phyloP scores from a whole-genome alignment of 2,329 filamentous ascomycete species.

The Didymella pinodella region DNA sequence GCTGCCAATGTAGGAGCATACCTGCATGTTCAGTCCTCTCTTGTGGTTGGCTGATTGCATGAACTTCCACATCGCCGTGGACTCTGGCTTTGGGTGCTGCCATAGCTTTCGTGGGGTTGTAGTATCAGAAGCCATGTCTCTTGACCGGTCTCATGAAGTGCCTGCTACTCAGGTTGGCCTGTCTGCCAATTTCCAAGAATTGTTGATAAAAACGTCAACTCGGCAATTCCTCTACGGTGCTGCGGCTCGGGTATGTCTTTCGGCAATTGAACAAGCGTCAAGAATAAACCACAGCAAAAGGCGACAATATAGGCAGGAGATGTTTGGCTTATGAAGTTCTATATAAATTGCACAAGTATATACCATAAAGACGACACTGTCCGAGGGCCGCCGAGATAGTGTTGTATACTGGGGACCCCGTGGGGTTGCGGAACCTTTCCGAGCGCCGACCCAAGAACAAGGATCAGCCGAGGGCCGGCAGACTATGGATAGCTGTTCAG shows the following conservation, averaged over 20 bases:
- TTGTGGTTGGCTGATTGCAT: conserved; percentile 67
- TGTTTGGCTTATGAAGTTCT: background rate
- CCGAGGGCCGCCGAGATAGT: background rate
- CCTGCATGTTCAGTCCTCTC: conserved; percentile 65
- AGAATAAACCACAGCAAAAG: background rate
- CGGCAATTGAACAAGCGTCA: background rate
- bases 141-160: background rate
- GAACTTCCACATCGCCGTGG: conserved; percentile 57
- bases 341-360: background rate
- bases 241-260: conserved; percentile 4
- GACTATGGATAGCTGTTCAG: background rate
- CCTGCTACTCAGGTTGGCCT: background rate
- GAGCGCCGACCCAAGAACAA: background rate
- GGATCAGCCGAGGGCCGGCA: background rate
- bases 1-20: conserved; percentile 39
- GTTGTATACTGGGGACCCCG: conserved; percentile 4
- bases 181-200: background rate
- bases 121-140: background rate
- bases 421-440: conserved; percentile 12
- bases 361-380: background rate
- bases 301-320: background rate
- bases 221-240: conserved; percentile 13
- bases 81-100: conserved; percentile 55
- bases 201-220: background rate
- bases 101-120: conserved; percentile 56